Evolutionary conservation across 2,329 filamentous ascomycete genomes (phyloP).

Genomic region (Pseudogymnoascus sp.): DNA sequence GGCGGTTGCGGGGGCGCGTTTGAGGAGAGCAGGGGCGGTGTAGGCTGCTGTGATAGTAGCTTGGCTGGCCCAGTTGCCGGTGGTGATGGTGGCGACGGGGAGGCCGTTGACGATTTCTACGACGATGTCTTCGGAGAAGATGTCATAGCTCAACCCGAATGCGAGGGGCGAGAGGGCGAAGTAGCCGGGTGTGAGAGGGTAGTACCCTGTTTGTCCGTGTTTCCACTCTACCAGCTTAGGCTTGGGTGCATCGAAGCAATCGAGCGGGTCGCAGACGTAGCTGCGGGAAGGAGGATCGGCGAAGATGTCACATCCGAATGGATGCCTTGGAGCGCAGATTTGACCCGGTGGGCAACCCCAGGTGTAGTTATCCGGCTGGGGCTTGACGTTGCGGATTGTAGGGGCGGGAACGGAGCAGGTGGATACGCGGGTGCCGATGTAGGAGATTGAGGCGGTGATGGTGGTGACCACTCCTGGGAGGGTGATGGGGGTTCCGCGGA

Average conservation of each 20-base stretch:
- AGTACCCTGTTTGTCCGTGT: slow-evolving; percentile 40
- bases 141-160: slow-evolving; percentile 56
- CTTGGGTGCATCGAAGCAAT: slow-evolving; percentile 31
- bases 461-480: slow-evolving; percentile 10
- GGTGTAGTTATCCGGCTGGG: slow-evolving; percentile 22
- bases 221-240: slow-evolving; percentile 34
- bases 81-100: slow-evolving; percentile 37
- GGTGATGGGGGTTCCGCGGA: slow-evolving; percentile 3
- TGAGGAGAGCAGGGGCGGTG: slow-evolving; percentile 23
- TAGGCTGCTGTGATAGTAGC: slow-evolving; percentile 33
- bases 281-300: slow-evolving; percentile 31
- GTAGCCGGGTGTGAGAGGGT: slow-evolving; percentile 46
- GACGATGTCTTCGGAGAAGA: slow-evolving; percentile 44
- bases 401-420: background rate
- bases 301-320: slow-evolving; percentile 33
- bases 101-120: slow-evolving; percentile 27
- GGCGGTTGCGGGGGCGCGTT: slow-evolving; percentile 34
- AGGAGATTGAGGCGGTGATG: slow-evolving; percentile 3
- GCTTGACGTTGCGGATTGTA: background rate
- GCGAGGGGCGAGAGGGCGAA: slow-evolving; percentile 55
- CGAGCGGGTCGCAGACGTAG: slow-evolving; percentile 33
- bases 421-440: background rate
- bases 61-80: slow-evolving; percentile 49
- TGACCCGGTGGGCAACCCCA: slow-evolving; percentile 38
- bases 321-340: slow-evolving; percentile 33